Evolutionary conservation across 345 rosid genomes (phyloP).

Genomic region (Linum tenue): DNA sequence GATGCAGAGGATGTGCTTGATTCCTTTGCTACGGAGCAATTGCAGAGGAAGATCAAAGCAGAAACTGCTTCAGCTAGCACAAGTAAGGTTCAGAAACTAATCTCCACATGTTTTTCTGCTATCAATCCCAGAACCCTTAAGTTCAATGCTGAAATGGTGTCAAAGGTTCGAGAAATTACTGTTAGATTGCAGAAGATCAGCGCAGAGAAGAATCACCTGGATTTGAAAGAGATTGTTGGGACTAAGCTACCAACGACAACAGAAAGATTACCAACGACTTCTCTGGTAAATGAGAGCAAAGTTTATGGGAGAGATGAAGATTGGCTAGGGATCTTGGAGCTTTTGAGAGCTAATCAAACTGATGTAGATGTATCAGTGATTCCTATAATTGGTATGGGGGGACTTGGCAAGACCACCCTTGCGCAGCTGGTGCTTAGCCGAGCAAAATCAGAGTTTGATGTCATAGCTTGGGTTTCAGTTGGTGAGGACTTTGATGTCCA

Average conservation of each 20-base stretch:
- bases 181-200: slow-evolving; percentile 5
- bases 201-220: not conserved
- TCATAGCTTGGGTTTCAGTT: not conserved
- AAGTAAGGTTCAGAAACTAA: not conserved
- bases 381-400: not conserved
- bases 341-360: slow-evolving; percentile 17
- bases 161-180: slow-evolving; percentile 6
- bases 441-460: not conserved
- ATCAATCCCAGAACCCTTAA: not conserved
- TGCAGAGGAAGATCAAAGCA: slow-evolving; percentile 3
- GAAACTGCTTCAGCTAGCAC: not conserved
- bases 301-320: not conserved
- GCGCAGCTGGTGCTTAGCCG: not conserved
- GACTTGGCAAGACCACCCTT: not conserved
- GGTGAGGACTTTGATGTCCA: not conserved
- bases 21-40: slow-evolving; percentile 11
- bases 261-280: not conserved
- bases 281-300: not conserved
- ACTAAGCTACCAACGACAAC: not conserved
- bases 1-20: slow-evolving; percentile 19
- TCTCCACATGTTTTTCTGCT: not conserved
- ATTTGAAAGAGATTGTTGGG: not conserved
- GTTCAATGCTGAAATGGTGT: not conserved
- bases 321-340: slow-evolving; percentile 6
- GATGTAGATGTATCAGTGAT: not conserved